Percentiles rank a stretch among this genome's conserved stretches.
phyloP scores from a whole-genome alignment of 1,284 basidiomycete genomes.

The Chiua sp. region DNA sequence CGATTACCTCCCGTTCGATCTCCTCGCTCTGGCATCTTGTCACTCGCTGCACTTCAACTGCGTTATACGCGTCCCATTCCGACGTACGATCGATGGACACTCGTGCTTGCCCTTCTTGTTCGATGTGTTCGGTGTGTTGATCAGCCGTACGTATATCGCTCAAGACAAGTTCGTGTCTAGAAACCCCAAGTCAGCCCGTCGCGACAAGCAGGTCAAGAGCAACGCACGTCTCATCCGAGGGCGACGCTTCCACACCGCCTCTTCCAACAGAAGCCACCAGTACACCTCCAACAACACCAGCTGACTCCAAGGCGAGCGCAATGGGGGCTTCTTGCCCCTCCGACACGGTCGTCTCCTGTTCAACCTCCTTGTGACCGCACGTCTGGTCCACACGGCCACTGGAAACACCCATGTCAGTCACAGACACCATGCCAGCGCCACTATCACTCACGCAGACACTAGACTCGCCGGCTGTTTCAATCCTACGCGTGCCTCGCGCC shows the following conservation, averaged over 20 bases:
- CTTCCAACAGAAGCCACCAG: background rate
- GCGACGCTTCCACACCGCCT: background rate
- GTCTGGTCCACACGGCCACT: background rate
- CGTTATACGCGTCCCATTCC: background rate
- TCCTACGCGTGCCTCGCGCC: background rate
- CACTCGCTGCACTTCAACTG: background rate
- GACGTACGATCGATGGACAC: background rate
- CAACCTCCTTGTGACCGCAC: background rate
- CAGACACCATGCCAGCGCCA: background rate
- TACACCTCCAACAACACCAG: background rate
- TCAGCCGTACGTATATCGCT: background rate
- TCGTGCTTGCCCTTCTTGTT: background rate
- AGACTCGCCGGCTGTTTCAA: background rate
- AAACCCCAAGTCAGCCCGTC: background rate
- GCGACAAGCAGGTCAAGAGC: background rate
- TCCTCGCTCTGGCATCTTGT: background rate
- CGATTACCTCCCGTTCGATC: background rate
- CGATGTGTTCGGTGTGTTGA: background rate
- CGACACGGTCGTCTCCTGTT: background rate
- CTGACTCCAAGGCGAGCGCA: background rate
- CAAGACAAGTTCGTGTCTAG: constrained; percentile 3
- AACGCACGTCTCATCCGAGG: constrained; percentile 3
- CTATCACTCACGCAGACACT: constrained; percentile 6
- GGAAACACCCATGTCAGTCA: background rate
- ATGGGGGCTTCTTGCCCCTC: background rate